phyloP scores from a whole-genome alignment of 2,329 filamentous ascomycete species.

The Verruconis gallopava region DNA sequence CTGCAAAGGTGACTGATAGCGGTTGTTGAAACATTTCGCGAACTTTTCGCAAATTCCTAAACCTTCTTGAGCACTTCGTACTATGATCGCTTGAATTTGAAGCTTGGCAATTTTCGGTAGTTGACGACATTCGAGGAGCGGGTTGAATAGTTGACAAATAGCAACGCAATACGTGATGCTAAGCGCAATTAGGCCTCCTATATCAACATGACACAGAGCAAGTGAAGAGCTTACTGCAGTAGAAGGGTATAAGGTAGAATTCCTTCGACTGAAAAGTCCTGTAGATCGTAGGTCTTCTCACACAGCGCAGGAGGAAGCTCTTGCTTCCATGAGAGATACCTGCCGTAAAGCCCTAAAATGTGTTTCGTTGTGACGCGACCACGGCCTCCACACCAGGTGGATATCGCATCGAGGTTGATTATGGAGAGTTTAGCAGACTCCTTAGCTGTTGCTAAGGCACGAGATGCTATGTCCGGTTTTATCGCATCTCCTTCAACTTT shows the following conservation, averaged over 20 bases:
- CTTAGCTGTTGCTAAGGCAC: slow-evolving; percentile 15
- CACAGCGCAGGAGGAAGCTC: slow-evolving; percentile 12
- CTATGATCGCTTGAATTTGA: slow-evolving; percentile 13
- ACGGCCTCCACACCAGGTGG: slow-evolving; percentile 15
- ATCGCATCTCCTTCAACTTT: slow-evolving; percentile 13
- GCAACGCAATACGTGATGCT: slow-evolving; percentile 18
- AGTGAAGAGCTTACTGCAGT: slow-evolving; percentile 17
- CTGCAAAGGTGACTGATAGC: slow-evolving; percentile 16
- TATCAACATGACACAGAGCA: too few relatives aligned
- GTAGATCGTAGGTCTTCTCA: neutral
- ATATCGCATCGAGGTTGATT: slow-evolving; percentile 16
- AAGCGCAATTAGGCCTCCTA: neutral
- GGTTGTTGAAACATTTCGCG: slow-evolving; percentile 13
- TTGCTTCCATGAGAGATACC: slow-evolving; percentile 15
- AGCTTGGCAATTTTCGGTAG: slow-evolving; percentile 11
- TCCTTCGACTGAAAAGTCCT: slow-evolving; percentile 5
- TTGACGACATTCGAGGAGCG: slow-evolving; percentile 13
- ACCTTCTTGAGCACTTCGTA: slow-evolving; percentile 14
- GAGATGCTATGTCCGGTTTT: slow-evolving; percentile 12
- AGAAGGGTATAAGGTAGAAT: slow-evolving; percentile 18
- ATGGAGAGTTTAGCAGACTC: slow-evolving; percentile 14
- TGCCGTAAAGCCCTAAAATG: slow-evolving; percentile 14
- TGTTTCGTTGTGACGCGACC: slow-evolving; percentile 14
- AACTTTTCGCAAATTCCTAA: slow-evolving; percentile 14
- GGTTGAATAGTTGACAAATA: slow-evolving; percentile 17